A percentile compares a stretch with the other conserved stretches of the same genome.
Evolutionary conservation across 2,329 filamentous ascomycete species (phyloP).

Genomic region (Pyrenochaeta sp.): DNA sequence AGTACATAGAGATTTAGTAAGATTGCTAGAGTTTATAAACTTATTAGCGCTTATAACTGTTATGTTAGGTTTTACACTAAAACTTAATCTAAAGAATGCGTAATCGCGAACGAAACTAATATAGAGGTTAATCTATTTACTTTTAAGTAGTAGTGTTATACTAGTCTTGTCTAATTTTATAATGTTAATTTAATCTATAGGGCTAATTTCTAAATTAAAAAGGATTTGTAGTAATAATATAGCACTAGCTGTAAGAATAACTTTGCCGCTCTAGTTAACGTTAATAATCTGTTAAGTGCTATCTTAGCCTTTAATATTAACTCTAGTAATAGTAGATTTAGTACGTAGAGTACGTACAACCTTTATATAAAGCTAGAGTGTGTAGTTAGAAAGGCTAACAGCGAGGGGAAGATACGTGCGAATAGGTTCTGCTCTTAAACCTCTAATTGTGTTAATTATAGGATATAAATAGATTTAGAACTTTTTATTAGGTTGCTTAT

Average conservation of each 20-base stretch:
- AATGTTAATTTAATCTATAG: conserved; percentile 29
- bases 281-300: conserved; percentile 23
- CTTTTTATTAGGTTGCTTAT: conserved; percentile 27
- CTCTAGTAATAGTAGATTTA: conserved; percentile 21
- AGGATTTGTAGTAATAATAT: conserved; percentile 32
- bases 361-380: conserved; percentile 28
- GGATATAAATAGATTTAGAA: conserved; percentile 23
- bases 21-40: conserved; percentile 18
- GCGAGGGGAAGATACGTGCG: conserved; percentile 27
- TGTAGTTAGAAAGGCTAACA: conserved; percentile 23
- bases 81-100: conserved; percentile 15
- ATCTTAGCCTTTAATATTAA: conserved; percentile 19
- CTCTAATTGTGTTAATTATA: conserved; percentile 15
- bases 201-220: conserved; percentile 36
- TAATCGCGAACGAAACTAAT: conserved; percentile 40
- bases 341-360: conserved; percentile 24
- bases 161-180: conserved; percentile 18
- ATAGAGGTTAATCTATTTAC: conserved; percentile 28
- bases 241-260: conserved; percentile 33
- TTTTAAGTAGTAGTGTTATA: conserved; percentile 22
- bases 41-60: conserved; percentile 13
- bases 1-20: conserved; percentile 19
- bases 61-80: conserved; percentile 17
- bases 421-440: conserved; percentile 27
- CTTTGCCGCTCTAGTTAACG: conserved; percentile 26